A percentile compares a stretch with the other conserved stretches of the same genome.
These are phyloP conservation scores for Didymella glomerata DNA, from an alignment of 2,329 filamentous ascomycete genomes.

Conservation along the genomic window DNA sequence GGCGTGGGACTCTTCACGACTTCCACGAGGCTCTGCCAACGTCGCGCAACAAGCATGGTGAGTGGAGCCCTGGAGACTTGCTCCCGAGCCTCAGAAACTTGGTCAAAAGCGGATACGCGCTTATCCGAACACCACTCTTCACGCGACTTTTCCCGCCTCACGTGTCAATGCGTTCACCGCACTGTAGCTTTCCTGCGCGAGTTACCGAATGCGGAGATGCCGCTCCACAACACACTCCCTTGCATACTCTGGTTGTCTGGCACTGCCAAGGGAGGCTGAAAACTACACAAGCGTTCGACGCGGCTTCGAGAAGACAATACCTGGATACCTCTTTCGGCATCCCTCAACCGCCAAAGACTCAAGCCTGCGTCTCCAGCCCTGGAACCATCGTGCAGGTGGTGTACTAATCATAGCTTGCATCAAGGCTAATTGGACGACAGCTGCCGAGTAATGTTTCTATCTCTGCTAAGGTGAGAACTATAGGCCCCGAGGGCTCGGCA, in stretches of 20 bases:
- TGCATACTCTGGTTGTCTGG: not conserved
- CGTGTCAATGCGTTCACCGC: slow-evolving; percentile 13
- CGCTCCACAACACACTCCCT: slow-evolving; percentile 1
- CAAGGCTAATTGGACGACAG: not conserved
- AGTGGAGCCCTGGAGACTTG: slow-evolving; percentile 3
- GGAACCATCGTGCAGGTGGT: not conserved
- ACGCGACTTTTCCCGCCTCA: slow-evolving; percentile 10
- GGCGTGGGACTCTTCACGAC: not conserved
- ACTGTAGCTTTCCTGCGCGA: slow-evolving; percentile 6
- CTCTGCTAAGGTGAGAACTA: not conserved
- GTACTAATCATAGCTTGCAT: not conserved
- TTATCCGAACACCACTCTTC: slow-evolving; percentile 6
- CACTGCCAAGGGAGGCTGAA: not conserved
- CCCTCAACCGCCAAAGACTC: not conserved
- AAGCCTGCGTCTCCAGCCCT: not conserved
- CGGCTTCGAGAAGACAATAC: not conserved
- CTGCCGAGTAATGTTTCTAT: not conserved
- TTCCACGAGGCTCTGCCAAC: not conserved
- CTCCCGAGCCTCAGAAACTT: slow-evolving; percentile 7
- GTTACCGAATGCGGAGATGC: slow-evolving; percentile 19
- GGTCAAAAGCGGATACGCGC: slow-evolving; percentile 9
- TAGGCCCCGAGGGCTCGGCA: not conserved
- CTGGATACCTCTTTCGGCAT: slow-evolving; percentile 9
- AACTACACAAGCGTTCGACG: not conserved
- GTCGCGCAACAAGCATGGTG: slow-evolving; percentile 12